Evolutionary conservation across 1,284 basidiomycete genomes (phyloP), one percentile per base, ranked within the genome.

Genomic region (Ustilago lituana): DNA sequence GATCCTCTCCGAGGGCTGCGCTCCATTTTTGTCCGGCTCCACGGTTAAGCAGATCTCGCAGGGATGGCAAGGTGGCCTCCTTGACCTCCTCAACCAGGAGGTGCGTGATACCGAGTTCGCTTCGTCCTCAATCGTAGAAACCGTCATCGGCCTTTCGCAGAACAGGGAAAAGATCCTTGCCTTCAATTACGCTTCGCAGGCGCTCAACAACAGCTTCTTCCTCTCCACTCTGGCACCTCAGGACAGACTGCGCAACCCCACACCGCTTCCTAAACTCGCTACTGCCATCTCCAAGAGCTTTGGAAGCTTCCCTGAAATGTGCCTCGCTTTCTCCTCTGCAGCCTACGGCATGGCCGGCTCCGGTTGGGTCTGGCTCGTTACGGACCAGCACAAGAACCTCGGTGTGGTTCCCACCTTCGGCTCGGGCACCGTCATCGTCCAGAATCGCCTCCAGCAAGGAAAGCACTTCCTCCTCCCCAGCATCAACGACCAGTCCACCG

Each of bases 181-280:
- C 32, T 98, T 94, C 85, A 96, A 93, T 84, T 93, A 94, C 78
- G 93, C 94, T 3, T 91, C 90, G 65, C 87, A 93, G 49, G 92
- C 95, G 11, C 85, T 97, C 67, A 98, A 98, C 85, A 98, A 97
- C 83, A 89, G 89, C 77, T 98, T 93, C 86, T 98, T 98, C 86
- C 87, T 98, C 24, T 87, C 91, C 74, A 86, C 86, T 55, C 85
- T 98, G 27, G 59, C 58, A 33, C 68, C 68, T 11, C 68, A 71
- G 38, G 55, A 60, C 15, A 37, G 41, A n/a, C 36, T 71, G 32
- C 50, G 63, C 4, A 62, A 60, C 56, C 45, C 55, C 14, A 60
- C 69, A 29, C 69, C 69, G 0, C 38, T 72, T 9, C 64, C 64
- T 20, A 68, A 58, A 26, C 52, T 83, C 17, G 88, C 76, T 86